Evolutionary conservation across 78 protist species (phyloP).

Genomic region (Dictyostelium brefeldianum): DNA sequence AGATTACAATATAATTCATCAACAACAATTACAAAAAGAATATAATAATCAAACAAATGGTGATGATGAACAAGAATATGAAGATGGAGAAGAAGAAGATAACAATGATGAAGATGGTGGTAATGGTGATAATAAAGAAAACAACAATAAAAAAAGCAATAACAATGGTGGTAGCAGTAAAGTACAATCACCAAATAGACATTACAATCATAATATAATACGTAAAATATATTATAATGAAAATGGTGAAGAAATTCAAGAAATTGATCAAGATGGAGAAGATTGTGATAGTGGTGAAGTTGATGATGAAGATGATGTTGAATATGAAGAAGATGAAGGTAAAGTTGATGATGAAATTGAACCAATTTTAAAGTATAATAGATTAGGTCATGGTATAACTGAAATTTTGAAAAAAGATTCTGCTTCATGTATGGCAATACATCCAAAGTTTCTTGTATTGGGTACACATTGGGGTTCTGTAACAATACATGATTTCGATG

Average conservation of each 20-base stretch:
- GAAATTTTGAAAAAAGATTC: conserved; percentile 79
- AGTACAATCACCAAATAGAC: conserved; percentile 1
- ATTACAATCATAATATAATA: too few species aligned
- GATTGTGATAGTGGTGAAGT: conserved; percentile 9
- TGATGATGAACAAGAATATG: conserved; percentile 36
- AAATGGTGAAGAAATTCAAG: neutral
- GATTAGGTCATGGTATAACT: conserved; percentile 81
- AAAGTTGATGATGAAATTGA: conserved; percentile 84
- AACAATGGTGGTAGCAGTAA: neutral
- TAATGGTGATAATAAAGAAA: conserved; percentile 68
- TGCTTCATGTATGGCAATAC: conserved; percentile 84
- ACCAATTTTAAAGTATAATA: conserved; percentile 90
- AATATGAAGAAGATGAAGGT: conserved; percentile 69
- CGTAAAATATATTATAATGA: neutral
- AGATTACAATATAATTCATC: neutral
- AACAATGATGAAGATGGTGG: neutral
- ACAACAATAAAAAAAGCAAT: neutral
- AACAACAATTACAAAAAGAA: neutral
- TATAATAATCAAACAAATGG: neutral
- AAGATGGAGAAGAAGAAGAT: conserved; percentile 49
- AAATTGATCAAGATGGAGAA: neutral
- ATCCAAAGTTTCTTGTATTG: conserved; percentile 76
- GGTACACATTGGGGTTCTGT: conserved; percentile 94
- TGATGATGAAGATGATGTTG: conserved; percentile 45
- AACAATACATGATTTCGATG: conserved; percentile 88